These are phyloP conservation scores for Neonectria hederae DNA, from an alignment of 2,329 filamentous ascomycete species.

Conservation along the genomic window DNA sequence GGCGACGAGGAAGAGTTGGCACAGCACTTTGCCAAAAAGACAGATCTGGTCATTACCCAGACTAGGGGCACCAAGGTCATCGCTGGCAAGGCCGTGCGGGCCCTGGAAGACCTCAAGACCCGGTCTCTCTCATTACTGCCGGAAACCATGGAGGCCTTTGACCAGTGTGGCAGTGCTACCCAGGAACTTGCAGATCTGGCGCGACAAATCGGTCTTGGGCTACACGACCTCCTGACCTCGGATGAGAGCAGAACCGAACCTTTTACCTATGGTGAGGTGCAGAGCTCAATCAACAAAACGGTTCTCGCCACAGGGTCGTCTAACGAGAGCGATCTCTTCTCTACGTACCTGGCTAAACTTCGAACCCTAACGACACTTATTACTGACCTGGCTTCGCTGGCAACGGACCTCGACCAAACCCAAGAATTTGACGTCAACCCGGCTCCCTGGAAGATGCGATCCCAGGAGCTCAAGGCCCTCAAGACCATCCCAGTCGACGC, in stretches of 20 bases:
- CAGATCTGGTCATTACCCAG: constrained; percentile 77
- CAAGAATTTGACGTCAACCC: constrained; percentile 80
- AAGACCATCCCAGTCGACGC: constrained; percentile 84
- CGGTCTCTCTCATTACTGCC: constrained; percentile 78
- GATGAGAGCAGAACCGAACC: constrained; percentile 77
- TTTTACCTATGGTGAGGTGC: constrained; percentile 73
- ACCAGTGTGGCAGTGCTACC: constrained; percentile 72
- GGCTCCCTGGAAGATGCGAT: constrained; percentile 85
- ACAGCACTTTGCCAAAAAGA: constrained; percentile 73
- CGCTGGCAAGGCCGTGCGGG: constrained; percentile 78
- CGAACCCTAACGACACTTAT: constrained; percentile 71
- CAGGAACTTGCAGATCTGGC: constrained; percentile 73
- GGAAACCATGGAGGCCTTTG: constrained; percentile 74
- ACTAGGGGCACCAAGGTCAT: constrained; percentile 86
- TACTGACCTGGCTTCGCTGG: constrained; percentile 75
- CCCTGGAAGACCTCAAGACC: constrained; percentile 79
- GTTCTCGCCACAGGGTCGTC: constrained; percentile 58
- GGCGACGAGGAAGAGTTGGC: constrained; percentile 70
- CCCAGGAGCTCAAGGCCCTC: constrained; percentile 82
- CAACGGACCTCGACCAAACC: constrained; percentile 75
- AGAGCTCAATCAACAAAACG: constrained; percentile 68
- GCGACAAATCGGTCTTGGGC: constrained; percentile 71
- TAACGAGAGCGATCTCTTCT: constrained; percentile 75
- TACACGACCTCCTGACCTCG: constrained; percentile 70
- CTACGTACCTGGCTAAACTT: constrained; percentile 73